Percentiles rank a stretch among this genome's conserved stretches.
phyloP scores from a whole-genome alignment of 495 filamentous ascomycete species.

The Neurospora intermedia region DNA sequence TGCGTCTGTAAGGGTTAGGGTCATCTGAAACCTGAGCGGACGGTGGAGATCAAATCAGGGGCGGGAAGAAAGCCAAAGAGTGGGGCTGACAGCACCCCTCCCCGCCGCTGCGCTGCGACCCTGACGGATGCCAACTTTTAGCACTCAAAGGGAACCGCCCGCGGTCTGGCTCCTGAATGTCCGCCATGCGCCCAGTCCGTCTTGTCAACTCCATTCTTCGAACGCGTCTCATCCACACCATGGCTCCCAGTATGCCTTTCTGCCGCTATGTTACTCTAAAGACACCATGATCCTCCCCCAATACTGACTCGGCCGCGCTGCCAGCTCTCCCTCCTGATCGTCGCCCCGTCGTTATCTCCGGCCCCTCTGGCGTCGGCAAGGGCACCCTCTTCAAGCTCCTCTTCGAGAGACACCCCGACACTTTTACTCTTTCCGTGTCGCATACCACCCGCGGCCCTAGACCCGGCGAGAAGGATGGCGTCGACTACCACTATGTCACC shows the following conservation, averaged over 20 bases:
- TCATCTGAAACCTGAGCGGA: not conserved
- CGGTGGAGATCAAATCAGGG: not conserved
- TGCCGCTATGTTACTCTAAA: not conserved
- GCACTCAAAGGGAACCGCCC: not conserved
- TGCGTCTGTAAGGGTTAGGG: not conserved
- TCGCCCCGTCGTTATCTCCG: constrained; percentile 75
- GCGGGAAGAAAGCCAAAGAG: not conserved
- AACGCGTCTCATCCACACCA: constrained; percentile 19
- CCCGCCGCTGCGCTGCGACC: not conserved
- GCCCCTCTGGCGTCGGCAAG: constrained; percentile 81
- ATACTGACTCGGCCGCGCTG: constrained; percentile 9
- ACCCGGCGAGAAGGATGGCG: constrained; percentile 60
- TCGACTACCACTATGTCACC: constrained; percentile 72
- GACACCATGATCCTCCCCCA: not conserved
- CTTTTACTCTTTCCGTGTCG: constrained; percentile 73
- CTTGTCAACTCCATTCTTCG: constrained; percentile 3
- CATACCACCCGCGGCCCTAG: constrained; percentile 79
- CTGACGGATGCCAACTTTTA: not conserved
- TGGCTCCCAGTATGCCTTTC: constrained; percentile 34
- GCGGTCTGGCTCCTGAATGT: not conserved
- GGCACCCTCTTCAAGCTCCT: constrained; percentile 73
- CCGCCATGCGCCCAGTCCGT: not conserved
- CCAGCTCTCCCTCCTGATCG: constrained; percentile 25
- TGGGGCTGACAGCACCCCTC: not conserved
- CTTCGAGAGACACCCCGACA: constrained; percentile 51